These are phyloP conservation scores for Malassezia equina DNA, from an alignment of 1,284 basidiomycete genomes.

Conservation along the genomic window DNA sequence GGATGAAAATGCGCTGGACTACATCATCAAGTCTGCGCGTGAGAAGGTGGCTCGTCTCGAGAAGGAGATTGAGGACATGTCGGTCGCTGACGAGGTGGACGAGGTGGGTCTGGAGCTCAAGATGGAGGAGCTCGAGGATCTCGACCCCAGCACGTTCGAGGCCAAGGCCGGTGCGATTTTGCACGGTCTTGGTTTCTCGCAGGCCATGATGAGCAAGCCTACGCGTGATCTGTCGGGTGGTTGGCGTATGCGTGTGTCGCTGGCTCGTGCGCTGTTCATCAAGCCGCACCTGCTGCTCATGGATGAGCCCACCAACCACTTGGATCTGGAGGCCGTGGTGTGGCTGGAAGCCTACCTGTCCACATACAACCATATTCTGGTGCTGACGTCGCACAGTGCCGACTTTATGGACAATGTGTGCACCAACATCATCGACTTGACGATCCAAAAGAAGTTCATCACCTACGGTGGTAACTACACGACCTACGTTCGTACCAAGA, in stretches of 20 bases:
- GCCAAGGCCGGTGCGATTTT: constrained; percentile 89
- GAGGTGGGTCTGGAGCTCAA: constrained; percentile 74
- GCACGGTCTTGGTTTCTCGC: constrained; percentile 87
- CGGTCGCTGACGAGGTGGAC: constrained; percentile 76
- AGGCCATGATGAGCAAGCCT: constrained; percentile 85
- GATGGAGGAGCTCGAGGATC: constrained; percentile 93
- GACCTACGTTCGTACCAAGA: constrained; percentile 87
- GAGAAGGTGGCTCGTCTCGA: constrained; percentile 93
- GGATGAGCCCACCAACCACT: constrained; percentile 63
- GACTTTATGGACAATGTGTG: constrained; percentile 85
- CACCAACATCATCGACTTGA: constrained; percentile 96
- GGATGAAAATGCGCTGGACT: constrained; percentile 91
- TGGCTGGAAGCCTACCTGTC: constrained; percentile 97
- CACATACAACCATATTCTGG: constrained; percentile 95
- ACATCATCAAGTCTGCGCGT: constrained; percentile 82
- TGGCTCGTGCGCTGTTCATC: constrained; percentile 88
- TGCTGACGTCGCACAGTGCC: constrained; percentile 81
- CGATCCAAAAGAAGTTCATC: constrained; percentile 64
- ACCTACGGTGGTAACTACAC: constrained; percentile 97
- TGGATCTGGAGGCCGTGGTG: constrained; percentile 93
- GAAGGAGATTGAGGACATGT: constrained; percentile 86
- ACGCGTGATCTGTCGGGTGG: constrained; percentile 98
- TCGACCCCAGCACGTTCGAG: constrained; percentile 91
- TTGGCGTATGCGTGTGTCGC: constrained; percentile 96
- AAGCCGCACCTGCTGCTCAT: constrained; percentile 89